Base-by-base conservation (phyloP, 371 early-diverging fungal genomes). In the Syncephalastrum monosporum region DNA sequence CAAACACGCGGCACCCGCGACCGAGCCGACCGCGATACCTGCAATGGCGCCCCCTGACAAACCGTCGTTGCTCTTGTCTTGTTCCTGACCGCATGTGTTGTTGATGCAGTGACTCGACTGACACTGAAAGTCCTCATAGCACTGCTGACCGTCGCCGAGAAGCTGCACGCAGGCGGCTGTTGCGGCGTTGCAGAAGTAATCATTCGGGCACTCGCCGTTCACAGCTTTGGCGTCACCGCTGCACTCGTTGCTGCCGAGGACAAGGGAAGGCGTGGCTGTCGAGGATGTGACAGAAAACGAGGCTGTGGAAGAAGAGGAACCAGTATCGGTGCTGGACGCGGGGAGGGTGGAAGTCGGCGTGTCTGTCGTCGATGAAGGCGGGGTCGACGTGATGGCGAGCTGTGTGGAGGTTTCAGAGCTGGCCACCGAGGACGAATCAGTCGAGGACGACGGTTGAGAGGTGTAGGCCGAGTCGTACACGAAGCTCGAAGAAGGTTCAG, bases 131-230 rank as follows among this genome's bases (percentile, higher is more conserved):
- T 61, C 58, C 48, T 68, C 69, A 16, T 53, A 60, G 33, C 62
- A 65, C 15, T 55, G 54, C 4, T 48, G 53, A 5, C 55, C 64
- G 48, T 60, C 33, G 42, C 27, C 42, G 6, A 55, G 23, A 10
- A 67, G 24, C 12, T 38, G 41, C 16, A 59, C 47, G 24, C 68
- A 67, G 4, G 59, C n/a, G 29, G 42, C 49, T 4, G 57, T 50
- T 1, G 68, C 64, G 8, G 68, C 63, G 23, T 67, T 67, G 25
- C 68, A 67, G 47, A 63, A 67, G 55, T 63, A 57, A 24, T 60
- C 57, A 17, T 25, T 19, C 10, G 57, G 54, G 47, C 68, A 67
- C 5, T 41, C 27, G 23, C 64, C 68, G 42, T 60, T 45, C 42
- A 60, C 44, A 4, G 68, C 64, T 17, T 46, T 53, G 3, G 68